Evolutionary conservation across 2,329 filamentous ascomycete species (phyloP), one percentile per base, ranked within the genome.

Genomic region (Pseudogymnoascus sp.): DNA sequence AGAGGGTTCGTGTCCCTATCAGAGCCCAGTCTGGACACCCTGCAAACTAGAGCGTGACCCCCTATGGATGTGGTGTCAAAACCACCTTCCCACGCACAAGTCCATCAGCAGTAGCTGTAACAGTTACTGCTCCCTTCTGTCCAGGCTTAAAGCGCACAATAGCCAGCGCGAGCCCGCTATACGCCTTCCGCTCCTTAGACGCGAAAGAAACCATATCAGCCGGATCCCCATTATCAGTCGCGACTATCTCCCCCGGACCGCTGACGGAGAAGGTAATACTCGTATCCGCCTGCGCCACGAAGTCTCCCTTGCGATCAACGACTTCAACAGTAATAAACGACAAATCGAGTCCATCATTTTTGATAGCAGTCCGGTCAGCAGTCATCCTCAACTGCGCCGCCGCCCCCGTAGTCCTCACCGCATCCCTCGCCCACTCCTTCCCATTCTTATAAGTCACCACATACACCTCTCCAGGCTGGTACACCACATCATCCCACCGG

Each of bases 191-290:
- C 38, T 70, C 71, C 7, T 66, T 65, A 1, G 74, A 76, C 0
- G 76, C 74, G 66, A 82, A 82, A 1, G 75, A 68, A 2, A 72
- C 75, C 67, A 79, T 72, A 63, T 82, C 78, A 1, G 76, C 71
- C 3, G 78, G 78, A 63, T 82, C 75, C 1, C 82, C 82, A 62
- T 83, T 83, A 60, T 84, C 81, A 0, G 81, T 84, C 0, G 78
- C 71, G 1, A 81, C 74, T 34, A 84, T 78, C 68, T 77, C 71
- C 0, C 77, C 82, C 0, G 75, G 74, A 0, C 78, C 79, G 0
- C 69, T 68, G 3, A 81, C 65, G 0, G 76, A 74, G 65, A 83
- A 83, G 0, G 72, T 75, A 46, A 84, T 74, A 10, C 66, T 66
- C 64, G 79, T 73, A 18, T 70, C 70, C 1, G 81, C 81, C 2